Evolutionary conservation across 805 yeast genomes (phyloP), one percentile per base, ranked within the genome.

Genomic region (Nadsonia fulvescens): DNA sequence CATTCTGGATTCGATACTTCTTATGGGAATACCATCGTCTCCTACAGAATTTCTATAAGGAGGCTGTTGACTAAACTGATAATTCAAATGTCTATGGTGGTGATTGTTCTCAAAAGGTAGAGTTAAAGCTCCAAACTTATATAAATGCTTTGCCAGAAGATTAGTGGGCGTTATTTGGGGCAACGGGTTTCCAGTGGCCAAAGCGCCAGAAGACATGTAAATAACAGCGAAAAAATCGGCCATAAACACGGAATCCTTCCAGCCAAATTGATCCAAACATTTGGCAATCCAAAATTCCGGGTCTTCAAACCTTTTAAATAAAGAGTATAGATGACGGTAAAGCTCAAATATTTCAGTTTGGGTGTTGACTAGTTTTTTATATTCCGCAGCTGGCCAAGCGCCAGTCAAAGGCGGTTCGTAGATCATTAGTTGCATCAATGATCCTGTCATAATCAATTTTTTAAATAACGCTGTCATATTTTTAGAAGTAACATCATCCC

Each of bases 1-100:
- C n/a, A n/a, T n/a, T n/a, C n/a, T n/a, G n/a, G n/a, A n/a, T n/a
- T 89, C 98, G 38, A 86, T 77, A 31, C 94, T 79, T 56, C 89
- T 38, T 49, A 79, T 71, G 54, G 96, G 96, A 30, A 77, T 70
- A 46, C 91, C 91, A 51, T 83, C 91, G 51, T 98, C 98, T 56
- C 89, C 65, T 35, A 89, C 91, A 31, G 79, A 63, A 14, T 24
- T 18, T 11, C 19, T 11, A 5, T 20, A 23, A 12, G 15, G 15
- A 7, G 20, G 13, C 4, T 20, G 28, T 20, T 25, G 23, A 9
- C 8, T 12, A 14, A 24, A 18, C 27, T 24, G 27, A 3, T 32
- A 29, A 8, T 30, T 20, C 6, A 37, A 24, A 15, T 30, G 14
- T 15, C 27, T 23, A n/a, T n/a, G n/a, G n/a, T n/a, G n/a, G n/a